phyloP scores from a whole-genome alignment of 345 rosid species.

The Syzygium jambos region DNA sequence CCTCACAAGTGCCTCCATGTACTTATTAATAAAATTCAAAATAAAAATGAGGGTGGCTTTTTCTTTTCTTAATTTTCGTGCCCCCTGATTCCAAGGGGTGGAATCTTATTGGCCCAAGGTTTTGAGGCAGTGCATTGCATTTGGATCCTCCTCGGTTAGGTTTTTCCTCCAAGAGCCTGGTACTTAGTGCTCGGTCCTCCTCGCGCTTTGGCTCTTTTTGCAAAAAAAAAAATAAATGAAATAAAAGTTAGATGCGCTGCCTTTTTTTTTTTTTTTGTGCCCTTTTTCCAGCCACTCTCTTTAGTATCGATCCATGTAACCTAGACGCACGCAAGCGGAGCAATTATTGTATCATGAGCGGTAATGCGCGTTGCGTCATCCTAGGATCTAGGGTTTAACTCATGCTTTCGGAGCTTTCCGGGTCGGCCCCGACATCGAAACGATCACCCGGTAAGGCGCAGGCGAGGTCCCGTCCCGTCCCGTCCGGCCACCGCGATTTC shows the following conservation, averaged over 20 bases:
- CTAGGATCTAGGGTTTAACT: neutral
- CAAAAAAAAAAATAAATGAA: neutral
- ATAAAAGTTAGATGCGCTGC: neutral
- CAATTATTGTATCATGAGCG: neutral
- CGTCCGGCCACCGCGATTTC: neutral
- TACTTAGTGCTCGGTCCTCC: neutral
- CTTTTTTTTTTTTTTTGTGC: neutral
- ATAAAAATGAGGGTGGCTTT: neutral
- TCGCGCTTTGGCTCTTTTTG: neutral
- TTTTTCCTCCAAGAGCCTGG: neutral
- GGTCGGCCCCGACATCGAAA: neutral
- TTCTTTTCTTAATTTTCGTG: rapidly evolving
- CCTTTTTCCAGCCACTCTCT: neutral
- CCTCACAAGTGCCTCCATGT: neutral
- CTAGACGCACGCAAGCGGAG: neutral
- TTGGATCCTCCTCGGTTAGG: neutral
- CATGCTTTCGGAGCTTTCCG: neutral
- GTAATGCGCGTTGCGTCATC: neutral
- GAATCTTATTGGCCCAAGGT: neutral
- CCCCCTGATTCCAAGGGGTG: neutral
- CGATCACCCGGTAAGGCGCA: too few relatives aligned
- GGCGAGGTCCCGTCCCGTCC: neutral
- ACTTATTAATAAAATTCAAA: neutral
- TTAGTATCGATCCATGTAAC: neutral
- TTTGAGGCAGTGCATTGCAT: neutral